Base-by-base conservation (phyloP, 371 early-diverging fungal genomes). In the Mucor irregularis region DNA sequence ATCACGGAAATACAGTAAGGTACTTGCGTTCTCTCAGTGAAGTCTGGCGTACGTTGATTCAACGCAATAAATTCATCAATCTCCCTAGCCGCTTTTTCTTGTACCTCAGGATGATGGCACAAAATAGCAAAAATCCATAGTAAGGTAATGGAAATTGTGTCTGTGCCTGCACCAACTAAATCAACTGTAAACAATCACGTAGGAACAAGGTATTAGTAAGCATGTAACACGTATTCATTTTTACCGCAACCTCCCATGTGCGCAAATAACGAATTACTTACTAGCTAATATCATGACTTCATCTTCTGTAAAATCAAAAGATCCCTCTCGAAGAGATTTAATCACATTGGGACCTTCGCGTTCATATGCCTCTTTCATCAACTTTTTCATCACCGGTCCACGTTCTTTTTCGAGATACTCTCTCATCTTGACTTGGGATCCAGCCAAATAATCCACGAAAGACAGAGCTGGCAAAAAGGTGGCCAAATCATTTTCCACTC, bases 151-250 rank as follows among this genome's bases (percentile, higher is more conserved):
- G 55, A 19, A 19, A 39, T 29, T 7, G 56, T 62, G 34, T 56
- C 62, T 25, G 56, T 39, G 6, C 62, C 62, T n/a, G 46, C 62
- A 33, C 34, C 47, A 48, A 57, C 48, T 7, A 57, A 39, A 34
- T 62, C 62, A 17, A 37, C 62, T 62, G 40, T 11, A 49, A 9
- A 26, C 3, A 26, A 29, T 48, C 25, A 26, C 21, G 5, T 6
- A 16, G n/a, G 3, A 13, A 16, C 38, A 38, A 38, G 13, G 25
- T n/a, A 44, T 26, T 26, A 14, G 26, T 50, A 19, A 9, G 3
- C 6, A 22, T 25, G 14, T 17, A 11, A n/a, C 13, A 44, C 37
- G 29, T 16, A 28, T 26, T 19, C 28, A 49, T n/a, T n/a, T n/a
- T n/a, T n/a, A n/a, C n/a, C n/a, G n/a, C n/a, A n/a, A n/a, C n/a